These are phyloP conservation scores for Aegilops bicornis DNA, from an alignment of 176 grass and related monocot genomes.

Conservation along the genomic window DNA sequence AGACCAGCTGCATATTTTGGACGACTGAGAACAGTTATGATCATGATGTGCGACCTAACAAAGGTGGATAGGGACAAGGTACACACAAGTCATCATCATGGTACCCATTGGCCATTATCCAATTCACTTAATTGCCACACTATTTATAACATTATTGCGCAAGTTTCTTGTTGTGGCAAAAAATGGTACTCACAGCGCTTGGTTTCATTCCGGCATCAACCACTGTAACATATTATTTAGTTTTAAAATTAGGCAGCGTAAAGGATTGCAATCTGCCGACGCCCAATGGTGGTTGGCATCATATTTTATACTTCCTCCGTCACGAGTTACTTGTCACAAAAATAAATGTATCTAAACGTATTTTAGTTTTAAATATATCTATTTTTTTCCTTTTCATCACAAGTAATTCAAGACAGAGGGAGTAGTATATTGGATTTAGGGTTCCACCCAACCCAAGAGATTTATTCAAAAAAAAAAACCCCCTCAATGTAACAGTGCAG, in stretches of 20 bases:
- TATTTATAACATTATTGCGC: neutral
- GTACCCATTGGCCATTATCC: neutral
- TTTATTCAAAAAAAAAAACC: too few relatives aligned
- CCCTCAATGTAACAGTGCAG: neutral
- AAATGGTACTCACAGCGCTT: too few relatives aligned
- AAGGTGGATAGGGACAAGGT: neutral
- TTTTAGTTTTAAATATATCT: too few relatives aligned
- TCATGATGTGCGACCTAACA: neutral
- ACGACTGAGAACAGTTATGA: neutral
- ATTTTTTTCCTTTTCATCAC: too few relatives aligned
- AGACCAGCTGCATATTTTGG: neutral
- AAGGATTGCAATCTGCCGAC: neutral
- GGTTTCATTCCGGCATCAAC: neutral
- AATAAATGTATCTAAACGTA: too few relatives aligned
- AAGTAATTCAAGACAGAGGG: too few relatives aligned
- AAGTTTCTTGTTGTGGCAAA: neutral
- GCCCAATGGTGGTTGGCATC: too few relatives aligned
- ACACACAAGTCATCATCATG: neutral
- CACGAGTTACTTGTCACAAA: too few relatives aligned
- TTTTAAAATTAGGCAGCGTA: neutral
- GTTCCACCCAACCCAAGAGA: neutral
- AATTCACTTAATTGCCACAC: neutral
- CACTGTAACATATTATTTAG: neutral
- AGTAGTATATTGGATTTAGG: neutral
- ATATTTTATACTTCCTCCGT: too few relatives aligned